Evolutionary conservation across 1,284 basidiomycete species (phyloP).

Genomic region (Cryptococcus sp.): DNA sequence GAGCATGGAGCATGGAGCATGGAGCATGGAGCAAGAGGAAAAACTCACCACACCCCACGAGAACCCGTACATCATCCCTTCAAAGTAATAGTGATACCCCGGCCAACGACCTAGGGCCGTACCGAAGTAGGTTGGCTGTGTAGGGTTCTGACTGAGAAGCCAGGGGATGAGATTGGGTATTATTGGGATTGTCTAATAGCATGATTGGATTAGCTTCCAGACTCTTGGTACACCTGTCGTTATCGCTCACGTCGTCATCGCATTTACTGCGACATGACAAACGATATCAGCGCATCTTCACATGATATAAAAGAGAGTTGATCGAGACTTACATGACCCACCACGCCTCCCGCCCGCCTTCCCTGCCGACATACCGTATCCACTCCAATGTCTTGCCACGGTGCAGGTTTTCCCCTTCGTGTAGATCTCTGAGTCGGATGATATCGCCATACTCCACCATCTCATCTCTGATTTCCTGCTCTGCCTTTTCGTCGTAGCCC

Average conservation of each 20-base stretch:
- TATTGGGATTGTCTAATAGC: constrained; percentile 24
- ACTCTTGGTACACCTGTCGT: neutral
- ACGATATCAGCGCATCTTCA: neutral
- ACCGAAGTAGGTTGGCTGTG: constrained; percentile 27
- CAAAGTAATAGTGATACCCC: constrained; percentile 24
- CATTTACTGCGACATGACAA: constrained; percentile 13
- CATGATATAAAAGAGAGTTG: neutral
- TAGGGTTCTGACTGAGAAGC: constrained; percentile 20
- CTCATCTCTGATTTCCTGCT: constrained; percentile 16
- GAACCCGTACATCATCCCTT: constrained; percentile 31
- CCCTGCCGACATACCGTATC: constrained; percentile 21
- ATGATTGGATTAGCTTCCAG: neutral
- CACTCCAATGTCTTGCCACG: constrained; percentile 78
- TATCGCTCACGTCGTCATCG: constrained; percentile 27
- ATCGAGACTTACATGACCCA: constrained; percentile 22
- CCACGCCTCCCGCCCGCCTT: constrained; percentile 18
- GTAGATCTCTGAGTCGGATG: constrained; percentile 16
- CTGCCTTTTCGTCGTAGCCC: constrained; percentile 9
- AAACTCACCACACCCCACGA: constrained; percentile 26
- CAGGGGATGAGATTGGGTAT: constrained; percentile 28
- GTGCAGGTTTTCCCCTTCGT: constrained; percentile 79
- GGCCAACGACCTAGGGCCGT: constrained; percentile 19
- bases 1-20: too few species aligned
- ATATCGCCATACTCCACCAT: constrained; percentile 20
- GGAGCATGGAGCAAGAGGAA: neutral